Evolutionary conservation across 495 filamentous ascomycete genomes (phyloP).

Genomic region (Daldinia caldariorum): DNA sequence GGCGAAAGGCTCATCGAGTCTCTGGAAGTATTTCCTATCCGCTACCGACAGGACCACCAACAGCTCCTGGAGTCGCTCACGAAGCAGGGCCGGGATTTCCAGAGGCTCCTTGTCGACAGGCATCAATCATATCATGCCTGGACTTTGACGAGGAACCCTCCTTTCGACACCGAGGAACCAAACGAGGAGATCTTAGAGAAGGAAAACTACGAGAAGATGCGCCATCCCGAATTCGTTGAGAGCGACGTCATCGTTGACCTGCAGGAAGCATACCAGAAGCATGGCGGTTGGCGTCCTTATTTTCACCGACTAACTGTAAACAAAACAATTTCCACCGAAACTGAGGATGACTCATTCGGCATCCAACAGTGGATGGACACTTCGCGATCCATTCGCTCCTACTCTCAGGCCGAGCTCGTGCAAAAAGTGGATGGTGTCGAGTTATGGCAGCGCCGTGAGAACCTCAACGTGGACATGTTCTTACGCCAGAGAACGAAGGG

Average conservation of each 20-base stretch:
- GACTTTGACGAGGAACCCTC: slow-evolving; percentile 48
- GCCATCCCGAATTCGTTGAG: slow-evolving; percentile 53
- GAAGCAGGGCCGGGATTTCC: slow-evolving; percentile 57
- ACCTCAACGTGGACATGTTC: slow-evolving; percentile 47
- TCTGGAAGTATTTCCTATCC: slow-evolving; percentile 66
- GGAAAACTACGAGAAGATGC: slow-evolving; percentile 40
- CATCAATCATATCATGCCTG: slow-evolving; percentile 59
- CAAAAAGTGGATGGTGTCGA: slow-evolving; percentile 45
- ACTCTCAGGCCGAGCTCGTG: slow-evolving; percentile 46
- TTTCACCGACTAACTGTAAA: slow-evolving; percentile 40
- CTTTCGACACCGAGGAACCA: slow-evolving; percentile 32
- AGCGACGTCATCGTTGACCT: slow-evolving; percentile 64
- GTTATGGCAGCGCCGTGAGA: slow-evolving; percentile 46
- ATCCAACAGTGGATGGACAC: slow-evolving; percentile 47
- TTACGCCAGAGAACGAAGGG: slow-evolving; percentile 47
- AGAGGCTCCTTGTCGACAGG: slow-evolving; percentile 59
- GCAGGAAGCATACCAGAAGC: slow-evolving; percentile 53
- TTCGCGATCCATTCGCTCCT: slow-evolving; percentile 38
- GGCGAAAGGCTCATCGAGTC: slow-evolving; percentile 66
- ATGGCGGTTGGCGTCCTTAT: slow-evolving; percentile 44
- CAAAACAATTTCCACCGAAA: slow-evolving; percentile 37
- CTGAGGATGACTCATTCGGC: slow-evolving; percentile 42
- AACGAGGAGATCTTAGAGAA: slow-evolving; percentile 40
- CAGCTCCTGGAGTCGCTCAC: slow-evolving; percentile 52
- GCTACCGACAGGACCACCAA: slow-evolving; percentile 60